These are phyloP conservation scores for Termitomyces sp. DNA, from an alignment of 768 basidiomycete genomes.

Conservation along the genomic window DNA sequence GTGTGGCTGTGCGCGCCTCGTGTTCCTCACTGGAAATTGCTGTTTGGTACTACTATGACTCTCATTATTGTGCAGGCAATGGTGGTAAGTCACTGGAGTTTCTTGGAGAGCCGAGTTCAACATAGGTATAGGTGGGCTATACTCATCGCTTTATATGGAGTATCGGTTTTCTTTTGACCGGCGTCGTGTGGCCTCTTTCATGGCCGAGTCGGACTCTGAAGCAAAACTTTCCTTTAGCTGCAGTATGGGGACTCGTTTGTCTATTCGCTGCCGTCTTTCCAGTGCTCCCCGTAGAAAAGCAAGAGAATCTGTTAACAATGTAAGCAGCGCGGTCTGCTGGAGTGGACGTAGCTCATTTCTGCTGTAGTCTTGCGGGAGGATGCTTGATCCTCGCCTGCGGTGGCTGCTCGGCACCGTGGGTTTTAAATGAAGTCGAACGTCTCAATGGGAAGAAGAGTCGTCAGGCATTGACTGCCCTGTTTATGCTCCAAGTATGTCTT, in stretches of 20 bases:
- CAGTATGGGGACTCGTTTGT: slow-evolving; percentile 47
- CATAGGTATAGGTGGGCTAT: slow-evolving; percentile 52
- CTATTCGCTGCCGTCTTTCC: slow-evolving; percentile 62
- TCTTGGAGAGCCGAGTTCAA: not conserved
- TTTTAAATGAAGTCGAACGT: slow-evolving; percentile 7
- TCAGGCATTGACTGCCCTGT: slow-evolving; percentile 2
- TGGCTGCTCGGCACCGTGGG: slow-evolving; percentile 8
- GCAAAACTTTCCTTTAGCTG: slow-evolving; percentile 19
- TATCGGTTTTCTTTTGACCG: slow-evolving; percentile 53
- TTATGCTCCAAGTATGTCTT: slow-evolving; percentile 18
- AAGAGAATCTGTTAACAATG: slow-evolving; percentile 58
- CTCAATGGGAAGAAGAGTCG: slow-evolving; percentile 7
- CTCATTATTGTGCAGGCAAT: slow-evolving; percentile 52
- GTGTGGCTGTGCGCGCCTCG: slow-evolving; percentile 10
- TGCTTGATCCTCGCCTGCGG: slow-evolving; percentile 35
- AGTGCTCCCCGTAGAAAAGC: slow-evolving; percentile 64
- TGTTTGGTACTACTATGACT: slow-evolving; percentile 26
- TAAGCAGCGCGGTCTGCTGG: slow-evolving; percentile 26
- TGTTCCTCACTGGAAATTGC: slow-evolving; percentile 9
- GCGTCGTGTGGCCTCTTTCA: slow-evolving; percentile 60
- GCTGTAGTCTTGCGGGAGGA: slow-evolving; percentile 42
- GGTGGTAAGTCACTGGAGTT: slow-evolving; percentile 49
- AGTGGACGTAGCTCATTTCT: not conserved
- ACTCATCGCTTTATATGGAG: slow-evolving; percentile 70
- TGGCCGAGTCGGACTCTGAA: slow-evolving; percentile 35